Conservation (phyloP, 352 stramenopile species). For the Globisporangium iwayamae region DNA sequence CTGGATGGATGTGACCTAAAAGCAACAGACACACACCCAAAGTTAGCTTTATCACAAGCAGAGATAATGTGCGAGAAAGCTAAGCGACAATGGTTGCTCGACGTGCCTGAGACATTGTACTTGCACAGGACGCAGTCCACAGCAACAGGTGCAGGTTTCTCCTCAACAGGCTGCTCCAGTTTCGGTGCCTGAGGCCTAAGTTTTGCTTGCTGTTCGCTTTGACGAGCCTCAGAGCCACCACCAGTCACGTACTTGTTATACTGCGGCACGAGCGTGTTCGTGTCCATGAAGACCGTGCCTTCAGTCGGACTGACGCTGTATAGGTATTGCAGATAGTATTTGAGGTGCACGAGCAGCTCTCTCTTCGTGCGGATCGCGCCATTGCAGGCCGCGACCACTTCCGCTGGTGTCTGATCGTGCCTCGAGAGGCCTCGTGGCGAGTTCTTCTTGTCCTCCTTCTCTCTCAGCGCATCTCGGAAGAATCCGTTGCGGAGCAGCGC, state of each 20-base stretch:
- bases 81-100: background rate
- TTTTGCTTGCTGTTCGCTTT: slow-evolving; percentile 19
- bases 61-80: too few relatives aligned
- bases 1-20: slow-evolving; percentile 66
- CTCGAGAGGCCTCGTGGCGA: slow-evolving; percentile 14
- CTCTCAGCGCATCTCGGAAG: slow-evolving; percentile 42
- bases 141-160: background rate
- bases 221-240: slow-evolving; percentile 13
- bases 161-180: slow-evolving; percentile 10
- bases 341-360: slow-evolving; percentile 49
- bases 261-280: slow-evolving; percentile 38
- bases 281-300: slow-evolving; percentile 56
- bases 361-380: slow-evolving; percentile 49
- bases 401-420: slow-evolving; percentile 20
- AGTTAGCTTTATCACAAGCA: background rate
- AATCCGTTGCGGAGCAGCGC: slow-evolving; percentile 49
- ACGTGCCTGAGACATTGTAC: slow-evolving; percentile 66
- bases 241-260: slow-evolving; percentile 38
- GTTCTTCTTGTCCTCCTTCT: background rate
- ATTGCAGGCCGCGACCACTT: slow-evolving; percentile 40
- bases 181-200: background rate
- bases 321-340: slow-evolving; percentile 76
- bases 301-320: slow-evolving; percentile 69
- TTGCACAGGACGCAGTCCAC: slow-evolving; percentile 73
- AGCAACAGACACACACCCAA: background rate